Percentiles rank a stretch among this genome's conserved stretches.
These are phyloP conservation scores for Fusarium sp. DNA, from an alignment of 2,329 filamentous ascomycete species.

Conservation along the genomic window DNA sequence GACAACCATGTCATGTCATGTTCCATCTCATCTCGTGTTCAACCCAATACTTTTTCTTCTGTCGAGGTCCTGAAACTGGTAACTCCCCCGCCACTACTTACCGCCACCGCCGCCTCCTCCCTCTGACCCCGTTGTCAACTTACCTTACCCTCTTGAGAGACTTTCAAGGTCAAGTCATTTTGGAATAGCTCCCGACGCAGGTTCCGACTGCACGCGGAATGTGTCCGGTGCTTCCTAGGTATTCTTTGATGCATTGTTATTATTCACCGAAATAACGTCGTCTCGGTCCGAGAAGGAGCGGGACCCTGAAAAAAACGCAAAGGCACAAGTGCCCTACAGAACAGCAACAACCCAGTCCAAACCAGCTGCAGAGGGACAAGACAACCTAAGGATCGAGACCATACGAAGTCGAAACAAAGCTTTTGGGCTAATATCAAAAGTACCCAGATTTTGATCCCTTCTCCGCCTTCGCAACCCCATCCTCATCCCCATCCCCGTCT, in stretches of 20 bases:
- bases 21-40: slow-evolving; percentile 16
- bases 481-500: slow-evolving; percentile 12
- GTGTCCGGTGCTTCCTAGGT: slow-evolving; percentile 5
- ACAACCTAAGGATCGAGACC: background rate
- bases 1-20: slow-evolving; percentile 19
- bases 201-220: slow-evolving; percentile 20
- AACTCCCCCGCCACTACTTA: slow-evolving; percentile 18
- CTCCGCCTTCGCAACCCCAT: slow-evolving; percentile 22
- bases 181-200: slow-evolving; percentile 5
- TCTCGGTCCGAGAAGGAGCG: slow-evolving; percentile 39
- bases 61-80: slow-evolving; percentile 30
- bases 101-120: slow-evolving; percentile 8
- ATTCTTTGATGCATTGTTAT: slow-evolving; percentile 7
- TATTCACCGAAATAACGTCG: slow-evolving; percentile 21
- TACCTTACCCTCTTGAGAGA: background rate
- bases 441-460: slow-evolving; percentile 25
- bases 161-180: slow-evolving; percentile 6
- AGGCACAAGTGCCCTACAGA: slow-evolving; percentile 16
- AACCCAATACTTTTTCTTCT: slow-evolving; percentile 12
- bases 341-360: background rate
- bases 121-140: slow-evolving; percentile 5
- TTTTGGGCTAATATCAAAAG: slow-evolving; percentile 24
- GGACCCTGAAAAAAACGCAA: slow-evolving; percentile 29
- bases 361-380: background rate
- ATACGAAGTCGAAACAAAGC: slow-evolving; percentile 28